Base-by-base conservation (phyloP, 192 early-diverging fungal genomes). In the Coemansia interrupta region DNA sequence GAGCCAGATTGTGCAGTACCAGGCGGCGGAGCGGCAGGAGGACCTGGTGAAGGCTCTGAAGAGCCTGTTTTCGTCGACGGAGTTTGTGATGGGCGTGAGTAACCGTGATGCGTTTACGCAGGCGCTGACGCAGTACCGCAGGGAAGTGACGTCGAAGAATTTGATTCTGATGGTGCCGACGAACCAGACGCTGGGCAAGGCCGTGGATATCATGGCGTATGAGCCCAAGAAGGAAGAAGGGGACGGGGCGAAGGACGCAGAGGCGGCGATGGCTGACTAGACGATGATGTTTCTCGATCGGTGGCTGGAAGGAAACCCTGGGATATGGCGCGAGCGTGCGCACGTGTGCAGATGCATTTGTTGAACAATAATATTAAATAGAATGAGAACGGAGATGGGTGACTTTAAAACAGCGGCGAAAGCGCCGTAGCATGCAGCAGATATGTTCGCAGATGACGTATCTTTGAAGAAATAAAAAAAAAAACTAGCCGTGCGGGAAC, bases 131-230 rank as follows among this genome's bases (percentile, higher is more conserved):
- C 67, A 73, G 32, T 80, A 73, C 36, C 63, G 77, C 53, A 30
- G 71, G 14, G 67, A 70, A 51, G 70, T 67, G 5, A 62, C 71
- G 0, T 43, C 63, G 0, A 73, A 80, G 64, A 80, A 80, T 45
- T 57, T 80, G 22, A 64, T 73, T 12, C 48, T 80, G 54, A 80
- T 80, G 77, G 68, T 80, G 23, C 77, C 77, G 13, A 69, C 77
- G 8, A 60, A 64, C 38, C 76, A 79, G 66, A 79, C 76, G 10
- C 62, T 72, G 32, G 76, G 76, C 43, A 60, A 60, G 1, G 54
- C 76, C 5, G 70, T 79, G 8, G 63, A 77, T 36, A 66, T 77
- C 20, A 45, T 77, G 52, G 56, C 58, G 6, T 7, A 58, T 3
- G 22, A 38, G 19, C 11, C 38, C 22, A 20, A 20, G 29, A 38